phyloP scores from a whole-genome alignment of 352 stramenopile species.

The Phytophthora capsici region DNA sequence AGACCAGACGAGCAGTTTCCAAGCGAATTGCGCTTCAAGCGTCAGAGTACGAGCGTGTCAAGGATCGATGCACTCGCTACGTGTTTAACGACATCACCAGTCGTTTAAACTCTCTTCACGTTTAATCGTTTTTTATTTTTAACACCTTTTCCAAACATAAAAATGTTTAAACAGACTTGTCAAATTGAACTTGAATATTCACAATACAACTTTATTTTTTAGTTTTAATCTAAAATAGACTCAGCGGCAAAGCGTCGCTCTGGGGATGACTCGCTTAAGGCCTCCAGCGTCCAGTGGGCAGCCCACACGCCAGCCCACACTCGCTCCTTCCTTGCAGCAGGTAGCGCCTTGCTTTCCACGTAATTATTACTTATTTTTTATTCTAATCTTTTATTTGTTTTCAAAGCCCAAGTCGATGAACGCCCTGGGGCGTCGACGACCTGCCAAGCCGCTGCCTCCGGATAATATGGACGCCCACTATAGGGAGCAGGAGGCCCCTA shows the following conservation, averaged over 20 bases:
- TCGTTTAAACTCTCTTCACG: slow-evolving; percentile 14
- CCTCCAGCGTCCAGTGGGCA: slow-evolving; percentile 14
- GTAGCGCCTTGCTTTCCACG: slow-evolving; percentile 10
- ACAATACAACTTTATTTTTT: too few species aligned
- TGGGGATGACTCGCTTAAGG: slow-evolving; percentile 10
- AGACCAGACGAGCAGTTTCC: slow-evolving; percentile 38
- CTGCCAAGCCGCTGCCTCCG: slow-evolving; percentile 16
- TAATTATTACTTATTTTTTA: slow-evolving; percentile 1
- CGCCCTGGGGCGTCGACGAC: slow-evolving; percentile 19
- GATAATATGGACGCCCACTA: slow-evolving; percentile 24
- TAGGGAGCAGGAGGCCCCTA: slow-evolving; percentile 6
- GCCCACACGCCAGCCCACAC: slow-evolving; percentile 13
- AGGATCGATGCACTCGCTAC: slow-evolving; percentile 58
- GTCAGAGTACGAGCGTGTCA: slow-evolving; percentile 52
- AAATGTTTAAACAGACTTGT: too few species aligned
- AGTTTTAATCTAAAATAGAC: too few species aligned
- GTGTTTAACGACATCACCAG: slow-evolving; percentile 56
- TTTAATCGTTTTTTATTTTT: slow-evolving; percentile 3
- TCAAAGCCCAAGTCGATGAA: slow-evolving; percentile 17
- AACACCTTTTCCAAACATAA: too few species aligned
- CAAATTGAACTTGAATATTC: too few species aligned
- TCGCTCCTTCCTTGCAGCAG: slow-evolving; percentile 13
- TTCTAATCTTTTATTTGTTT: neutral
- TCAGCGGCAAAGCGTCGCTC: slow-evolving; percentile 10
- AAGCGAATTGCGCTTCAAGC: slow-evolving; percentile 62